phyloP scores from a whole-genome alignment of 495 filamentous ascomycete genomes.

The Talaromyces liani region DNA sequence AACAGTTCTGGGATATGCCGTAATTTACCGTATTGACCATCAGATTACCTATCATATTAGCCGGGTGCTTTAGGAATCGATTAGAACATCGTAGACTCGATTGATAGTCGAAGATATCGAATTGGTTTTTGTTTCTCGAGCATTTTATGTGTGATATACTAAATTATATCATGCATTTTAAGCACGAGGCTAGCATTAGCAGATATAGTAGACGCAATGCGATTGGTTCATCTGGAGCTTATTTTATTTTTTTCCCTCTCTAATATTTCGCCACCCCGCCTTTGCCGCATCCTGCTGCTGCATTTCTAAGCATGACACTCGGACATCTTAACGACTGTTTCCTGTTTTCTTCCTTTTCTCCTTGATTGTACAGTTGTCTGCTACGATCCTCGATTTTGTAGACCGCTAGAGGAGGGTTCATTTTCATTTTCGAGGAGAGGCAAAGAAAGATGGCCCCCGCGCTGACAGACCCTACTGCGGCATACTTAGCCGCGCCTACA shows the following conservation, averaged over 20 bases:
- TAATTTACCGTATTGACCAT: neutral
- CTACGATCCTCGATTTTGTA: neutral
- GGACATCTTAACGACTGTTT: neutral
- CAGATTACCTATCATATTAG: neutral
- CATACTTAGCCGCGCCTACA: conserved; percentile 60
- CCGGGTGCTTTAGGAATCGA: neutral
- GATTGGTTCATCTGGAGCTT: neutral
- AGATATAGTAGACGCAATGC: neutral
- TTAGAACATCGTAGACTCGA: neutral
- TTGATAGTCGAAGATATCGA: neutral
- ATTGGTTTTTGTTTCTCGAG: neutral
- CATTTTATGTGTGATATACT: neutral
- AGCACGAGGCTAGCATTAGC: neutral
- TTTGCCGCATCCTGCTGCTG: neutral
- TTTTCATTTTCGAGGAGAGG: neutral
- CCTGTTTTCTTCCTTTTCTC: neutral
- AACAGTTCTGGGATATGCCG: neutral
- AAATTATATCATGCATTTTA: neutral
- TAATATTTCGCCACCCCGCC: neutral
- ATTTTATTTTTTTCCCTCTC: neutral
- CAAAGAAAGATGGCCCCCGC: conserved; percentile 54
- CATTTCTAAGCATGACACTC: neutral
- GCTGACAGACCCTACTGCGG: conserved; percentile 57
- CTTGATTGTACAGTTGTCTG: neutral
- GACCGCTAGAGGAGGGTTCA: neutral